A percentile compares a stretch with the other conserved stretches of the same genome.
phyloP scores from a whole-genome alignment of 305 asterid genomes.

The Fraxinus albicans region DNA sequence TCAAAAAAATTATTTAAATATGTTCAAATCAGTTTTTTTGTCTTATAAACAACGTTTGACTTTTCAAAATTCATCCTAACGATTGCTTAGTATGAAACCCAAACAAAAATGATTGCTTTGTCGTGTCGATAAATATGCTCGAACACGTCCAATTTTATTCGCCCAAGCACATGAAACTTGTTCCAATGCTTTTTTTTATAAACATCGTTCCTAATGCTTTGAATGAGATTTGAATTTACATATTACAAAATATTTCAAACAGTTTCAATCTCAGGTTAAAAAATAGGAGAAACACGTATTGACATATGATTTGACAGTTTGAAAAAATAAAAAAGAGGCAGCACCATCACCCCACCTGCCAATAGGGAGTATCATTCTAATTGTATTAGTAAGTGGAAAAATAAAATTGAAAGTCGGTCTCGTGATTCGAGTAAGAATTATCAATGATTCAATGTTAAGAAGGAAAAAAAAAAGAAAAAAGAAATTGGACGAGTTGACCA shows the following conservation, averaged over 20 bases:
- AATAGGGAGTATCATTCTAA: neutral
- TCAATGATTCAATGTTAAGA: neutral
- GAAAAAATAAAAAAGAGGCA: too few relatives aligned
- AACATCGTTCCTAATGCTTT: neutral
- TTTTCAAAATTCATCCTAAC: neutral
- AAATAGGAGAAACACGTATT: too few relatives aligned
- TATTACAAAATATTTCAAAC: too few relatives aligned
- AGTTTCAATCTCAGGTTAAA: too few relatives aligned
- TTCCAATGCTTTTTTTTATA: neutral
- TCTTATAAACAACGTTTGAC: neutral
- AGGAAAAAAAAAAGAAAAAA: too few relatives aligned
- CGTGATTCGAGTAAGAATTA: neutral
- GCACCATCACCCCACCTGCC: too few relatives aligned
- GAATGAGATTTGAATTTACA: neutral
- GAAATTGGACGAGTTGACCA: neutral
- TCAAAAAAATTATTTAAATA: too few relatives aligned
- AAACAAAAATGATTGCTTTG: slow-evolving; percentile 5
- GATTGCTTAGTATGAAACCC: neutral
- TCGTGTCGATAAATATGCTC: neutral
- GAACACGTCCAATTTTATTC: neutral
- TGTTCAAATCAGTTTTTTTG: too few relatives aligned
- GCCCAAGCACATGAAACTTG: neutral
- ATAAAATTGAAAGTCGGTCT: neutral
- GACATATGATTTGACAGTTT: too few relatives aligned
- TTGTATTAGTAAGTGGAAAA: neutral